Evolutionary conservation across 1,139 yeast species (phyloP), one percentile per base, ranked within the genome.

Genomic region (Geotrichum europaeum): DNA sequence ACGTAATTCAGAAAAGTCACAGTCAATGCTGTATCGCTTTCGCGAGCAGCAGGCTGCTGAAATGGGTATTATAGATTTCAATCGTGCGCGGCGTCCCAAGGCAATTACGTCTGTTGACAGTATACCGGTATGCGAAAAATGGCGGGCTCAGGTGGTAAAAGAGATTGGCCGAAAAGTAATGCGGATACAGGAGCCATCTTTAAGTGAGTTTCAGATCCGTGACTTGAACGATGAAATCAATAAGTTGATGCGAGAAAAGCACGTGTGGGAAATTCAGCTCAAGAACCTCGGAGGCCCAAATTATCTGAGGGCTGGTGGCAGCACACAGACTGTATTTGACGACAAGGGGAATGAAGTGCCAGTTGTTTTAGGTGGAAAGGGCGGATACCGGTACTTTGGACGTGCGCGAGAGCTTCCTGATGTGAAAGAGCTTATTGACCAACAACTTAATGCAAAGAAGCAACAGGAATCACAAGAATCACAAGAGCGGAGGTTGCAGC

Each of bases 351-450:
- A 67, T 12, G 71, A 67, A 52, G 62, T 72, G 20, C 72, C 73
- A 20, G 60, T 59, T 30, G 49, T 60, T 9, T 49, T 59, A 15
- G 62, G 61, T n/a, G 56, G 60, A 9, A 66, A 70, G 2, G 70
- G 77, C 18, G 89, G 91, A 0, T 84, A 84, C 67, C 75, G 88
- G 65, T 91, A 89, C 72, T 91, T 84, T 74, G 97, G 97, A 0
- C 74, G 96, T 56, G 96, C 97, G 0, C 79, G 83, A 59, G 95
- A 89, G 55, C 74, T 91, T 15, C 89, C 92, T 0, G 96, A 89
- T 65, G 92, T 87, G 3, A 80, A 82, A 63, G 81, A 81, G 63
- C 65, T 84, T 45, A 67, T 86, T 36, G 72, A 75, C 55, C 68
- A 68, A 54, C 76, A 75, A 62, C 61, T 65, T 66, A 66, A 60